Conservation (phyloP, 129 eudicot genomes). For the Smallanthus sonchifolius region DNA sequence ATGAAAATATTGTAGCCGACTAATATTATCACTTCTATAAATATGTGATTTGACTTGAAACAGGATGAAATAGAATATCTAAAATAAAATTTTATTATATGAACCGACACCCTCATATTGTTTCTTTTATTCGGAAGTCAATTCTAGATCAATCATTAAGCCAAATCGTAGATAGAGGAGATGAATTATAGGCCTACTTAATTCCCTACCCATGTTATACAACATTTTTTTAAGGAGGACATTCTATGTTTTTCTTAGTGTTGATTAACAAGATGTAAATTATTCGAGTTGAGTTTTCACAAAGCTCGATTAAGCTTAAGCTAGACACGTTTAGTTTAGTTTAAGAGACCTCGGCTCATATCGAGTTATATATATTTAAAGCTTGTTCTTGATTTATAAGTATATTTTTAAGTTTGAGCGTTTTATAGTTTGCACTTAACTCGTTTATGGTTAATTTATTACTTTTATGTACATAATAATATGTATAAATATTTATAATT, state of each 20-base stretch:
- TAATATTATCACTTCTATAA: not conserved
- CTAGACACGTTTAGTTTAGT: too few species aligned
- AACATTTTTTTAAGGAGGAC: slow-evolving; percentile 10
- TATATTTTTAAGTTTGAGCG: too few species aligned
- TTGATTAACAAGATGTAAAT: too few species aligned
- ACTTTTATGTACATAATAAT: too few species aligned
- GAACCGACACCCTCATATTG: slow-evolving; percentile 14
- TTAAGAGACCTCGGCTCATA: too few species aligned
- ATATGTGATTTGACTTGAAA: not conserved
- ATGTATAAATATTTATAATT: too few species aligned
- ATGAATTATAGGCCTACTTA: slow-evolving; percentile 16
- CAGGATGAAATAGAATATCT: not conserved
- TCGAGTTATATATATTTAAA: too few species aligned
- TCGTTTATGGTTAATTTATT: too few species aligned
- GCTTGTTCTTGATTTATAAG: too few species aligned
- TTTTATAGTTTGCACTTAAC: too few species aligned
- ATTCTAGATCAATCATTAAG: slow-evolving; percentile 28
- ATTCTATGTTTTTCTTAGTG: not conserved
- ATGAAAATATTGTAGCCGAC: not conserved
- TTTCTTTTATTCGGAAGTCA: slow-evolving; percentile 10
- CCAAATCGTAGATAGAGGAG: slow-evolving; percentile 21
- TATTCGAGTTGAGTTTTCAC: too few species aligned
- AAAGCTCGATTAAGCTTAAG: too few species aligned
- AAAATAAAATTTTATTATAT: not conserved
- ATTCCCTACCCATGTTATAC: slow-evolving; percentile 23